Evolutionary conservation across 495 filamentous ascomycete genomes (phyloP), one percentile per base, ranked within the genome.

Genomic region (Lindgomyces ingoldianus): DNA sequence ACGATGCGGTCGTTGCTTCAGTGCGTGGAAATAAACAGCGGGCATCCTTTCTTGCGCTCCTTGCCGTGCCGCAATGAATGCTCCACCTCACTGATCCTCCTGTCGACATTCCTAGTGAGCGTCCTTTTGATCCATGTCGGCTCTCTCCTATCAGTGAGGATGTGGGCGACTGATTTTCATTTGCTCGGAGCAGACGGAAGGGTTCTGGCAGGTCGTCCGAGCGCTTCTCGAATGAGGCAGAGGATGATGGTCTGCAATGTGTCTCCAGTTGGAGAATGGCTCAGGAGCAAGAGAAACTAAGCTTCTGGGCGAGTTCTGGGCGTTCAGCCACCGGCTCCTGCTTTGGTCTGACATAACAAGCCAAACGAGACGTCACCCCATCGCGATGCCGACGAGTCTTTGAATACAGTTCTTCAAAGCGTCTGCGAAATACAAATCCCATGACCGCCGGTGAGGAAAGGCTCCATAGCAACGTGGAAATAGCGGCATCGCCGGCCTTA

Each of bases 231-330:
- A 57, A 57, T 57, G 4, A 57, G 26, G 42, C 29, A 47, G 41
- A 19, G 18, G 54, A 56, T 56, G 54, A 57, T 57, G 54, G 54
- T 24, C 45, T 47, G 54, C 54, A 57, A 45, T 3, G n/a, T 36
- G 36, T 21, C 41, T 19, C 54, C 46, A 45, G 36, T 39, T 39
- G 33, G 33, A 14, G 6, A 39, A 39, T 6, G 33, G 33, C 33
- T 39, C 33, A 39, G 33, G 6, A 39, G 6, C 33, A 39, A 39
- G n/a, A n/a, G n/a, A n/a, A n/a, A n/a, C n/a, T n/a, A n/a, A n/a
- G n/a, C n/a, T n/a, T n/a, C n/a, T n/a, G 33, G 44, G 18, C 8
- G 8, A 27, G 9, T 14, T 25, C 52, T 56, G 18, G 52, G 52
- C 52, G 52, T n/a, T 27, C 52, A 56, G 54, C 54, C 54, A 57